Conservation (phyloP, 192 early-diverging fungal species). For the Backusella macrospora region DNA sequence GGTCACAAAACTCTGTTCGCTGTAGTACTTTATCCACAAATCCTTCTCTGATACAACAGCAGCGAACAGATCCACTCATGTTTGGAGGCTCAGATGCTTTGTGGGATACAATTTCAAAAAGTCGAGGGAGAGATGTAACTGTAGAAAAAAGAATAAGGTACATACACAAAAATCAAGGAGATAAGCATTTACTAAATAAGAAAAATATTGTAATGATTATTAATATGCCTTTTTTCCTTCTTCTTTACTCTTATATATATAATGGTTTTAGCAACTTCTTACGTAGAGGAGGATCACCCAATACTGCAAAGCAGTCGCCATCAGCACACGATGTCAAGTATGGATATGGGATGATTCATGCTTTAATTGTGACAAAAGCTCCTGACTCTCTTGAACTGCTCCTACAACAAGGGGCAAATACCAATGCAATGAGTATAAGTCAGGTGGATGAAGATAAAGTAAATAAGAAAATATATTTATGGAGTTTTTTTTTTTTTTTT, state of each 20-base stretch:
- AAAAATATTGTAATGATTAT: conserved; percentile 1
- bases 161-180: background rate
- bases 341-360: conserved; percentile 42
- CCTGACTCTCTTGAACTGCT: conserved; percentile 31
- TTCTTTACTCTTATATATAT: background rate
- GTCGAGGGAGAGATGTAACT: conserved; percentile 30
- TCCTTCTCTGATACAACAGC: conserved; percentile 22
- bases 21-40: background rate
- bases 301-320: conserved; percentile 37
- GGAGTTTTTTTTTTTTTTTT: conserved; percentile 7
- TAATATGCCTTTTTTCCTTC: no score
- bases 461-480: background rate
- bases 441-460: conserved; percentile 37
- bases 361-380: conserved; percentile 32
- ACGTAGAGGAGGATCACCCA: conserved; percentile 40
- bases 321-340: conserved; percentile 26
- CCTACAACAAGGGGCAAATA: conserved; percentile 40
- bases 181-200: background rate
- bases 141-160: conserved; percentile 43
- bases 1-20: background rate
- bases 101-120: conserved; percentile 40
- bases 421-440: conserved; percentile 34
- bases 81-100: conserved; percentile 40
- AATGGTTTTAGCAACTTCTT: conserved; percentile 34
- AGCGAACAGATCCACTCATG: conserved; percentile 25